A percentile compares a stretch with the other conserved stretches of the same genome.
These are phyloP conservation scores for Podila epicladia DNA, from an alignment of 192 early-diverging fungal genomes.

Conservation along the genomic window DNA sequence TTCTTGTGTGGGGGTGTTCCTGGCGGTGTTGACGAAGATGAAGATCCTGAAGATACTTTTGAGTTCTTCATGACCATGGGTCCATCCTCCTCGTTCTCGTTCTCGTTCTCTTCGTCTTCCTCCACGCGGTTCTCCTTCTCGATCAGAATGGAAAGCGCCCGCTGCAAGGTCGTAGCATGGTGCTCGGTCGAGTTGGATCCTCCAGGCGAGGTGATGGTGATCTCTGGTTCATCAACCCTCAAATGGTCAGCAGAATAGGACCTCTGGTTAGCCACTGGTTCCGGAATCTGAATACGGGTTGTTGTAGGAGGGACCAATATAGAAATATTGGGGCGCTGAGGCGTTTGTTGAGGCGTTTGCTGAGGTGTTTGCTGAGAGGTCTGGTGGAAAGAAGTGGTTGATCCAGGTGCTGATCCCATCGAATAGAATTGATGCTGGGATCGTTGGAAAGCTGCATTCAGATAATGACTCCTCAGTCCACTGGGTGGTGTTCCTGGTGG, in stretches of 20 bases:
- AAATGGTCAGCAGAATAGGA: slow-evolving; percentile 35
- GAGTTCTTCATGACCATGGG: slow-evolving; percentile 2
- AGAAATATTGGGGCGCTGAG: neutral
- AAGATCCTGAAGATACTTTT: neutral
- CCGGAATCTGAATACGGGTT: neutral
- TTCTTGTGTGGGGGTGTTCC: slow-evolving; percentile 16
- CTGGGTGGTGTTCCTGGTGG: slow-evolving; percentile 41
- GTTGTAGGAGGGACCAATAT: neutral
- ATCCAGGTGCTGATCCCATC: slow-evolving; percentile 5
- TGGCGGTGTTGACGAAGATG: slow-evolving; percentile 4
- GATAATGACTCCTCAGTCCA: slow-evolving; percentile 26
- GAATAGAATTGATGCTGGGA: slow-evolving; percentile 21
- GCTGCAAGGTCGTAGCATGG: slow-evolving; percentile 33
- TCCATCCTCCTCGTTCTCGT: neutral
- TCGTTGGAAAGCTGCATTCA: slow-evolving; percentile 39
- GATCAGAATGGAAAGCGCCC: slow-evolving; percentile 32
- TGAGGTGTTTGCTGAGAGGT: neutral
- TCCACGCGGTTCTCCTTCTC: slow-evolving; percentile 13
- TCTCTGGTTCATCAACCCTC: slow-evolving; percentile 15
- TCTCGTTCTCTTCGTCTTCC: slow-evolving; percentile 2
- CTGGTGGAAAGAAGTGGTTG: neutral
- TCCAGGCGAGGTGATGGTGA: slow-evolving; percentile 14
- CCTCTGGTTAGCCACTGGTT: neutral
- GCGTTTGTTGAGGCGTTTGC: neutral
- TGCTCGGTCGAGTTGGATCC: slow-evolving; percentile 19